These are phyloP conservation scores for Tuber umbilicatum DNA, from an alignment of 495 filamentous ascomycete species.

Conservation along the genomic window DNA sequence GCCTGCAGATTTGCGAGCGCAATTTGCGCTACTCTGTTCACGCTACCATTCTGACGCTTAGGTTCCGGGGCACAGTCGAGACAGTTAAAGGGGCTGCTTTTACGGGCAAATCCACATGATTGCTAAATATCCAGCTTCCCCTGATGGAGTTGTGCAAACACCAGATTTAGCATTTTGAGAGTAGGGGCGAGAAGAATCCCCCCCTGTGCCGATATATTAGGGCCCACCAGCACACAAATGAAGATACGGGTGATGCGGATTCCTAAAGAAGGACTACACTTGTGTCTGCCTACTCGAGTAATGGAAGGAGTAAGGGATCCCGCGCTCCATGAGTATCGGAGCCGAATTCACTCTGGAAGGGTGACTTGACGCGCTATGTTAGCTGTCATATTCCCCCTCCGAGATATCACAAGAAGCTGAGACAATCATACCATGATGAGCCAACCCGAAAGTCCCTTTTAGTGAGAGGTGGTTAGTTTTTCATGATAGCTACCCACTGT, in stretches of 20 bases:
- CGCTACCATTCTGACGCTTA: background rate
- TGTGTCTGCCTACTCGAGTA: too few species aligned
- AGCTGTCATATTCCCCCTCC: background rate
- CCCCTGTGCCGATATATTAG: background rate
- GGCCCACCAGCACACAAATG: background rate
- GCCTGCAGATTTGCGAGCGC: background rate
- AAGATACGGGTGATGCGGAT: too few species aligned
- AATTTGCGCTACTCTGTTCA: background rate
- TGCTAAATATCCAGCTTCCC: background rate
- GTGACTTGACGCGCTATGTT: background rate
- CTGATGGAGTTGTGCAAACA: background rate
- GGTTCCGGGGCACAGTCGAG: background rate
- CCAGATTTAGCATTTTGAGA: too few species aligned
- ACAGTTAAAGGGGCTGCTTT: background rate
- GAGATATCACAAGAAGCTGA: background rate
- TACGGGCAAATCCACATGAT: background rate
- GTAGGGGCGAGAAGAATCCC: too few species aligned
- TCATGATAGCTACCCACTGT: background rate
- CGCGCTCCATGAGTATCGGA: too few species aligned
- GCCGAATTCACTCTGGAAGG: background rate
- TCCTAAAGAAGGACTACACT: background rate
- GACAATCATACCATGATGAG: background rate
- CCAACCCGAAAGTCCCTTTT: background rate
- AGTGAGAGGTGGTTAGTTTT: background rate
- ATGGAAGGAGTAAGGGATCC: background rate